phyloP scores from a whole-genome alignment of 257 asterid genomes.

The Paraleonurus japonicus region DNA sequence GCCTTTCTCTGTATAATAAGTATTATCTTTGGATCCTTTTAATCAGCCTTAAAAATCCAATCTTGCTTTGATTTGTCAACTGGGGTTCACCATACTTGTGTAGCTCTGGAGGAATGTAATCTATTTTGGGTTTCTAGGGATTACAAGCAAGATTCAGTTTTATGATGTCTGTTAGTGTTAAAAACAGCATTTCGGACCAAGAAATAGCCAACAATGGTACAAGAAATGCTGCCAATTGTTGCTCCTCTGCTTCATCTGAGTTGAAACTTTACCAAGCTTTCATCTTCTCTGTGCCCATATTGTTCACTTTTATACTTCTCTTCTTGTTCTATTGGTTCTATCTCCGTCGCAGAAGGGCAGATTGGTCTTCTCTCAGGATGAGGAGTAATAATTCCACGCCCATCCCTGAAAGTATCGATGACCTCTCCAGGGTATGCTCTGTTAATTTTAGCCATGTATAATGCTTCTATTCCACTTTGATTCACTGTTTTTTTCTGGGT shows the following conservation, averaged over 20 bases:
- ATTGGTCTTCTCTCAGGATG: conserved; percentile 72
- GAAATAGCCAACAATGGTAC: conserved; percentile 16
- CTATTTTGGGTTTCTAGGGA: not conserved
- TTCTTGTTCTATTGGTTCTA: conserved; percentile 63
- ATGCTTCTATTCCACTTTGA: not conserved
- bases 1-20: too few relatives aligned
- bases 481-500: conserved; percentile 13
- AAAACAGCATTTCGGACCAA: conserved; percentile 23
- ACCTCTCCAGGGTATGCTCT: conserved; percentile 44
- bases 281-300: conserved; percentile 68
- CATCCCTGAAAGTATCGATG: conserved; percentile 26
- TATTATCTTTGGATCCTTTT: not conserved
- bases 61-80: conserved; percentile 20
- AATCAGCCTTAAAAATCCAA: not conserved
- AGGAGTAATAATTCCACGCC: conserved; percentile 38
- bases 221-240: conserved; percentile 26
- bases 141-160: not conserved
- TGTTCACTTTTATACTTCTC: conserved; percentile 65
- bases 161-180: conserved; percentile 32
- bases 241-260: conserved; percentile 48
- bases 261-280: conserved; percentile 71
- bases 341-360: conserved; percentile 64
- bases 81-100: too few relatives aligned
- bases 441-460: not conserved
- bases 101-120: conserved; percentile 25